phyloP scores from a whole-genome alignment of 371 early-diverging fungal species.

The Batrachochytrium dendrobatidis region DNA sequence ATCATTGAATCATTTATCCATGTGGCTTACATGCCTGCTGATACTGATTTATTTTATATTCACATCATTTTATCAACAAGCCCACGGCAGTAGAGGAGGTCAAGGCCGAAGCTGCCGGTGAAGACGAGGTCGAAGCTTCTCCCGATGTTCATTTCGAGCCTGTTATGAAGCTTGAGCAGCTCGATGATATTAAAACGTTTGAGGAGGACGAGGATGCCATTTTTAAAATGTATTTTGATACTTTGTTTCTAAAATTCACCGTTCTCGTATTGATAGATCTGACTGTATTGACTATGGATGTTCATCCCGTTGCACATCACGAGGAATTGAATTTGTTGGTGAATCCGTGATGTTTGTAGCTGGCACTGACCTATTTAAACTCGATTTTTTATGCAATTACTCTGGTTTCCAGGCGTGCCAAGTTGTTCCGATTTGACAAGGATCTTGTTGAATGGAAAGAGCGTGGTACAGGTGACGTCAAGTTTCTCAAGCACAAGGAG shows the following conservation, averaged over 20 bases:
- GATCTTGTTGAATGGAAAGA: slow-evolving; percentile 93
- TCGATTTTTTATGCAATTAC: slow-evolving; percentile 1
- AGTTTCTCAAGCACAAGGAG: slow-evolving; percentile 85
- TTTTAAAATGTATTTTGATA: slow-evolving; percentile 80
- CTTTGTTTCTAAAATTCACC: too few species aligned
- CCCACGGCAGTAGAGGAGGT: too few species aligned
- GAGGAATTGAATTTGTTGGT: too few species aligned
- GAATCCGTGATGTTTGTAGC: too few species aligned
- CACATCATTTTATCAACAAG: too few species aligned
- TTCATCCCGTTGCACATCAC: too few species aligned
- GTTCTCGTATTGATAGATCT: too few species aligned
- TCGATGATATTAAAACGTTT: slow-evolving; percentile 86
- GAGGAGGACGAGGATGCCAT: slow-evolving; percentile 90
- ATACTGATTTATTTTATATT: too few species aligned
- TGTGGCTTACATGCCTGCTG: too few species aligned
- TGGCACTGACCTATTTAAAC: slow-evolving; percentile 11
- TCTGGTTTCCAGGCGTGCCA: slow-evolving; percentile 72
- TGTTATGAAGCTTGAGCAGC: slow-evolving; percentile 78
- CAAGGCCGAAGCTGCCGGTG: background rate
- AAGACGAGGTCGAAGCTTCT: slow-evolving; percentile 69
- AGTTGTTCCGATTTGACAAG: slow-evolving; percentile 94
- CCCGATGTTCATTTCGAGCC: slow-evolving; percentile 95
- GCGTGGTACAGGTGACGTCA: slow-evolving; percentile 95
- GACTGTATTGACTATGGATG: too few species aligned
- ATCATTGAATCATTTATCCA: too few species aligned